phyloP scores from a whole-genome alignment of 108 stramenopile genomes.

The Cyclotella cryptica region DNA sequence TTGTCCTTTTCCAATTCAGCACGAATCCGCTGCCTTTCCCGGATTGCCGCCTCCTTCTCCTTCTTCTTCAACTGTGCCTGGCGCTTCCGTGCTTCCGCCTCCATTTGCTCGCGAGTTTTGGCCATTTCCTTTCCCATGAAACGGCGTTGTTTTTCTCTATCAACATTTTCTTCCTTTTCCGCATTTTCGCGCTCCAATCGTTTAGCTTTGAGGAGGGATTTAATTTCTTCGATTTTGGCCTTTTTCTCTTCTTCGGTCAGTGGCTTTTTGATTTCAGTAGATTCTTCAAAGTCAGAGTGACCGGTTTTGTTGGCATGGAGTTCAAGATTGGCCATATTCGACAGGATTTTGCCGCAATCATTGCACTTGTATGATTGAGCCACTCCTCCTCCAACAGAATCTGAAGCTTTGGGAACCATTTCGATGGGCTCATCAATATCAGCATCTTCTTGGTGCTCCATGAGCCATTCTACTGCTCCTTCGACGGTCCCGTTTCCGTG shows the following conservation, averaged over 20 bases:
- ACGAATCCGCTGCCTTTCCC: constrained; percentile 88
- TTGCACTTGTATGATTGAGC: constrained; percentile 92
- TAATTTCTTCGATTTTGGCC: constrained; percentile 90
- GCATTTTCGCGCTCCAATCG: constrained; percentile 82
- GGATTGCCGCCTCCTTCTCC: constrained; percentile 77
- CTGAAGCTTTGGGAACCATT: constrained; percentile 36
- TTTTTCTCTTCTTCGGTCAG: constrained; percentile 93
- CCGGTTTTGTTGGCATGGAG: constrained; percentile 92
- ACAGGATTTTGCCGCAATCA: constrained; percentile 82
- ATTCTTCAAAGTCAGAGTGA: constrained; percentile 92
- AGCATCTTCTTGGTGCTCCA: constrained; percentile 92
- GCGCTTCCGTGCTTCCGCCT: constrained; percentile 84
- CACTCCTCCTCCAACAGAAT: constrained; percentile 26
- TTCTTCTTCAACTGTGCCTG: constrained; percentile 65
- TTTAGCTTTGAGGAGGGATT: constrained; percentile 80
- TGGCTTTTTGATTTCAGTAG: constrained; percentile 72
- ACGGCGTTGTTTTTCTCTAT: constrained; percentile 86
- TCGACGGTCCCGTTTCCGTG: constrained; percentile 81
- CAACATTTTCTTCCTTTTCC: constrained; percentile 89
- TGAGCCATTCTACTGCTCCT: constrained; percentile 95
- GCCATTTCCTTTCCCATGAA: constrained; percentile 85
- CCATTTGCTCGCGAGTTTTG: constrained; percentile 89
- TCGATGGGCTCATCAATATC: constrained; percentile 94
- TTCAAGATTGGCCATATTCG: constrained; percentile 89
- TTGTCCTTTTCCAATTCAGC: constrained; percentile 95